Conservation (phyloP, 2,329 filamentous ascomycete genomes). For the Acephala macrosclerotiorum region DNA sequence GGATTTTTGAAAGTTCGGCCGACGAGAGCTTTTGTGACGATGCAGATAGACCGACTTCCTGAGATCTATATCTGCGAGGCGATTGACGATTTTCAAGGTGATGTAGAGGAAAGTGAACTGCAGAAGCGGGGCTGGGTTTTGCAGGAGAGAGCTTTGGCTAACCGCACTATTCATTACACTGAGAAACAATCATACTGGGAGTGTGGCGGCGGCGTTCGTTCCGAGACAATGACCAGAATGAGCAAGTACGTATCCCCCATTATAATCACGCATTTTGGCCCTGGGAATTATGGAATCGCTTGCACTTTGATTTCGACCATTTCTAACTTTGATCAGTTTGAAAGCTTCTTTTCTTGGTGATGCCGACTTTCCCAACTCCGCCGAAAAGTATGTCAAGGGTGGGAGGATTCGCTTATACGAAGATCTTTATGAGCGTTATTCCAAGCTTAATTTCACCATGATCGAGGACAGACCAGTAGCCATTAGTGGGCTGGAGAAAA, state of each 20-base stretch:
- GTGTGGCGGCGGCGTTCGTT: conserved; percentile 47
- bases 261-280: no score
- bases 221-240: conserved; percentile 46
- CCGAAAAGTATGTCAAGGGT: conserved; percentile 17
- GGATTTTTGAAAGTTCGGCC: conserved; percentile 10
- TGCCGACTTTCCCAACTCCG: conserved; percentile 38
- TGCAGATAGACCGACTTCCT: conserved; percentile 6
- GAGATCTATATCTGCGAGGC: conserved; percentile 40
- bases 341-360: conserved; percentile 40
- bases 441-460: conserved; percentile 38
- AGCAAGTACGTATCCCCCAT: conserved; percentile 41
- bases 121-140: conserved; percentile 50
- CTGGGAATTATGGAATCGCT: no score
- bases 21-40: neutral
- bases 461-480: conserved; percentile 36
- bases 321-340: no score
- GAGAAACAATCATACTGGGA: conserved; percentile 48
- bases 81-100: conserved; percentile 46
- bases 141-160: conserved; percentile 49
- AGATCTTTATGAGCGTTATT: conserved; percentile 43
- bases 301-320: no score
- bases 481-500: conserved; percentile 15
- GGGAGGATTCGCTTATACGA: conserved; percentile 33
- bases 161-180: conserved; percentile 49
- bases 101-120: conserved; percentile 46